phyloP scores from a whole-genome alignment of 2,329 filamentous ascomycete species.

The Arthrobotrys entomopaga region DNA sequence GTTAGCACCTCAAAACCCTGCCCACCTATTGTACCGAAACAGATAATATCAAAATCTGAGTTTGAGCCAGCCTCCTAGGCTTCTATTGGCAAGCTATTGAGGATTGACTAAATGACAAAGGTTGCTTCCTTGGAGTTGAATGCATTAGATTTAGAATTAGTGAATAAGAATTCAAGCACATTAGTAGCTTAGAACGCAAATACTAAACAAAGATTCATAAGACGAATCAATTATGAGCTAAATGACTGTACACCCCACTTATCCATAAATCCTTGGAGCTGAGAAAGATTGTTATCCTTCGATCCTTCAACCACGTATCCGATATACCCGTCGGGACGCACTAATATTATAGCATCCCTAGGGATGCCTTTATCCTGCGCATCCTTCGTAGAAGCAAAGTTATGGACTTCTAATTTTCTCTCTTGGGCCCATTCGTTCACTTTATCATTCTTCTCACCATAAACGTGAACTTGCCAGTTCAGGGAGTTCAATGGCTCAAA shows the following conservation, averaged over 20 bases:
- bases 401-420: constrained; percentile 13
- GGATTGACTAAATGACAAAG: too few relatives aligned
- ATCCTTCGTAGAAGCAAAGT: constrained; percentile 25
- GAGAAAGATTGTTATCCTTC: constrained; percentile 2
- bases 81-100: too few relatives aligned
- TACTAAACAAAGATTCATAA: not conserved
- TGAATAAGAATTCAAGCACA: too few relatives aligned
- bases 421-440: constrained; percentile 13
- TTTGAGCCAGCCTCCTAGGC: too few relatives aligned
- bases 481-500: constrained; percentile 25
- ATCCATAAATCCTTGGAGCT: constrained; percentile 28
- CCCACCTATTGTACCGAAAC: too few relatives aligned
- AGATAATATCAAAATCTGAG: too few relatives aligned
- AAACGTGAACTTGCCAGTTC: constrained; percentile 49
- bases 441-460: constrained; percentile 17
- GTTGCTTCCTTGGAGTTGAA: too few relatives aligned
- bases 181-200: not conserved
- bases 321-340: constrained; percentile 46
- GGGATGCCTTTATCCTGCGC: constrained; percentile 27
- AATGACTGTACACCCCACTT: constrained; percentile 36
- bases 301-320: constrained; percentile 23
- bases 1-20: too few relatives aligned
- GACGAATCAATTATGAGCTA: constrained; percentile 3
- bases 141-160: too few relatives aligned
- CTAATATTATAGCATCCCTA: constrained; percentile 17